These are phyloP conservation scores for Vachellia pachyceras DNA, from an alignment of 306 rosid species.

Conservation along the genomic window DNA sequence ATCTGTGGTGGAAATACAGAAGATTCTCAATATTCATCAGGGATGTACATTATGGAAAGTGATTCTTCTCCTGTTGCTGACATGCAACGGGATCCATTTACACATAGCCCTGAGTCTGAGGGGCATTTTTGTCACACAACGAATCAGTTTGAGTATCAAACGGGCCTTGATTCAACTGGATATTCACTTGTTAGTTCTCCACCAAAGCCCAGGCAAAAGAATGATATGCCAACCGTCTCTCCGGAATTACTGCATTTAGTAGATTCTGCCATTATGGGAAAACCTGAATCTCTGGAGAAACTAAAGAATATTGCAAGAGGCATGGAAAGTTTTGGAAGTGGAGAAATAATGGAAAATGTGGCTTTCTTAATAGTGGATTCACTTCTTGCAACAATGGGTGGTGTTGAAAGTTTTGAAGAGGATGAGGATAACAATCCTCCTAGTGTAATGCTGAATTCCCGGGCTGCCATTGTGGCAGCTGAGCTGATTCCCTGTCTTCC, in stretches of 20 bases:
- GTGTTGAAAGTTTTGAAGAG: slow-evolving; percentile 97
- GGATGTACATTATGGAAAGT: slow-evolving; percentile 44
- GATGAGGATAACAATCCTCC: slow-evolving; percentile 95
- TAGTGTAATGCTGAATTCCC: slow-evolving; percentile 95
- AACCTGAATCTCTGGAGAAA: slow-evolving; percentile 87
- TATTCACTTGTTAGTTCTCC: slow-evolving; percentile 71
- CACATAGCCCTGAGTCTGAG: slow-evolving; percentile 52
- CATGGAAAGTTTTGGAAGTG: slow-evolving; percentile 69
- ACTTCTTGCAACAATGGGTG: slow-evolving; percentile 98
- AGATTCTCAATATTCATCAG: slow-evolving; percentile 50
- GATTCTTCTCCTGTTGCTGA: slow-evolving; percentile 57
- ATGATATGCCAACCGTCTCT: slow-evolving; percentile 67
- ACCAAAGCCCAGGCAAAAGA: slow-evolving; percentile 62
- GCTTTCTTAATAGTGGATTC: slow-evolving; percentile 89
- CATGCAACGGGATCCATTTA: slow-evolving; percentile 50
- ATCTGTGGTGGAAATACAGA: slow-evolving; percentile 55
- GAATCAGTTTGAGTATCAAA: slow-evolving; percentile 50
- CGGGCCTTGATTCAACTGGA: slow-evolving; percentile 61
- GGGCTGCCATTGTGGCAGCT: slow-evolving; percentile 93
- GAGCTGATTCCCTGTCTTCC: slow-evolving; percentile 98
- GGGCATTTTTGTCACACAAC: slow-evolving; percentile 50
- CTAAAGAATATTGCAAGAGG: slow-evolving; percentile 91
- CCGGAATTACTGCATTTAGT: slow-evolving; percentile 94
- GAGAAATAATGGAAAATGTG: slow-evolving; percentile 72
- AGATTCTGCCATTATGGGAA: slow-evolving; percentile 99